Percentiles rank a stretch among this genome's conserved stretches.
These are phyloP conservation scores for Boletus reticuloceps DNA, from an alignment of 768 basidiomycete species.

Conservation along the genomic window DNA sequence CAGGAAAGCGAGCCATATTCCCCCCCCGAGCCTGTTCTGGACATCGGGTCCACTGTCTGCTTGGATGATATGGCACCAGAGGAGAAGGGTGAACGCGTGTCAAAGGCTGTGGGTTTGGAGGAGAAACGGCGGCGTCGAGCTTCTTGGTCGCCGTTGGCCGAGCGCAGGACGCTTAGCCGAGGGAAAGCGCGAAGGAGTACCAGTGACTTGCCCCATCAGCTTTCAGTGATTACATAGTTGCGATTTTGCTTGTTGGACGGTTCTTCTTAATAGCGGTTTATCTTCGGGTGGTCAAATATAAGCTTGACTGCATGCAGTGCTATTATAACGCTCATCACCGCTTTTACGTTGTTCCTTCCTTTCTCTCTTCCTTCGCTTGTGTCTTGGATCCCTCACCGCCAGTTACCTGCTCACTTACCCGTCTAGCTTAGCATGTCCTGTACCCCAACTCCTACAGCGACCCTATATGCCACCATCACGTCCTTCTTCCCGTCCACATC, in stretches of 20 bases:
- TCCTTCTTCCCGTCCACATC: conserved; percentile 36
- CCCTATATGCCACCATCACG: conserved; percentile 38
- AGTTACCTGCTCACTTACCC: neutral
- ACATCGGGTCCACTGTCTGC: conserved; percentile 26
- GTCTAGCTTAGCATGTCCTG: conserved; percentile 34
- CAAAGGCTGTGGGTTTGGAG: conserved; percentile 1
- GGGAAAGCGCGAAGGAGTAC: conserved; percentile 22
- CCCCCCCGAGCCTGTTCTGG: conserved; percentile 9
- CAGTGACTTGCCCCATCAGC: conserved; percentile 10
- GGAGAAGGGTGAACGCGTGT: neutral
- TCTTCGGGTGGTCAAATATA: no score
- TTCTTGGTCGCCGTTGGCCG: conserved; percentile 26
- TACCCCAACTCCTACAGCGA: conserved; percentile 41
- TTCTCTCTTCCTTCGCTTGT: neutral
- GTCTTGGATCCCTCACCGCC: neutral
- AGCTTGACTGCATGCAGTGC: no score
- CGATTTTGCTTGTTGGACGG: neutral
- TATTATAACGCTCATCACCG: no score
- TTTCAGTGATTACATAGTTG: conserved; percentile 76
- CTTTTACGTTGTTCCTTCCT: neutral
- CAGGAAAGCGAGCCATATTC: conserved; percentile 8
- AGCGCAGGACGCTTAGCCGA: conserved; percentile 18
- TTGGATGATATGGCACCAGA: conserved; percentile 8
- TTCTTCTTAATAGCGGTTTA: no score
- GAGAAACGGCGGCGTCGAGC: conserved; percentile 14